phyloP scores from a whole-genome alignment of 2,329 filamentous ascomycete genomes.

The Bisporella sp. region DNA sequence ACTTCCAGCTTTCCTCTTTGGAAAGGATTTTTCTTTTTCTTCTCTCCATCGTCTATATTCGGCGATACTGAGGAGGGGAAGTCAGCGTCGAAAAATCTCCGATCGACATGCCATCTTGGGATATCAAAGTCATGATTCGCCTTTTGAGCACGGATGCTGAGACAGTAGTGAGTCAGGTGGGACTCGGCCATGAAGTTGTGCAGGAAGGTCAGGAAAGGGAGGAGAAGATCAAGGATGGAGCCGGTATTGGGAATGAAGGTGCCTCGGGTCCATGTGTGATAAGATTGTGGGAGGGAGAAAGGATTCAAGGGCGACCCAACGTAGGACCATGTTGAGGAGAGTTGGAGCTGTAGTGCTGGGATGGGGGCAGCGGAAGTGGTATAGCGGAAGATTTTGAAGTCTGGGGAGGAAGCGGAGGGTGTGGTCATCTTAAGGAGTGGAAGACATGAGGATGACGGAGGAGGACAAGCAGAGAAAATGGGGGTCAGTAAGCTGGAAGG shows the following conservation, averaged over 20 bases:
- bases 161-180: conserved; percentile 2
- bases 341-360: background rate
- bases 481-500: no score
- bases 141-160: conserved; percentile 6
- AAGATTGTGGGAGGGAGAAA: background rate
- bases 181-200: conserved; percentile 1
- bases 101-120: conserved; percentile 7
- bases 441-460: no score
- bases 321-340: background rate
- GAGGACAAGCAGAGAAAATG: no score
- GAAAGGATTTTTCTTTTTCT: no score
- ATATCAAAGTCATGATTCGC: conserved; percentile 2
- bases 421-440: background rate
- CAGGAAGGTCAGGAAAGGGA: conserved; percentile 2
- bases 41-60: background rate
- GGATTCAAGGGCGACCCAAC: background rate
- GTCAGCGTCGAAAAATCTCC: background rate
- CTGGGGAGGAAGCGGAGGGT: background rate
- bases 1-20: background rate
- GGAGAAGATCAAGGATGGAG: background rate
- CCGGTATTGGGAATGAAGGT: background rate
- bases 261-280: background rate
- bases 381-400: background rate
- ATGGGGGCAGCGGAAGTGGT: background rate
- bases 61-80: background rate